Evolutionary conservation across 2,329 filamentous ascomycete genomes (phyloP).

Genomic region (Didymella pomorum): DNA sequence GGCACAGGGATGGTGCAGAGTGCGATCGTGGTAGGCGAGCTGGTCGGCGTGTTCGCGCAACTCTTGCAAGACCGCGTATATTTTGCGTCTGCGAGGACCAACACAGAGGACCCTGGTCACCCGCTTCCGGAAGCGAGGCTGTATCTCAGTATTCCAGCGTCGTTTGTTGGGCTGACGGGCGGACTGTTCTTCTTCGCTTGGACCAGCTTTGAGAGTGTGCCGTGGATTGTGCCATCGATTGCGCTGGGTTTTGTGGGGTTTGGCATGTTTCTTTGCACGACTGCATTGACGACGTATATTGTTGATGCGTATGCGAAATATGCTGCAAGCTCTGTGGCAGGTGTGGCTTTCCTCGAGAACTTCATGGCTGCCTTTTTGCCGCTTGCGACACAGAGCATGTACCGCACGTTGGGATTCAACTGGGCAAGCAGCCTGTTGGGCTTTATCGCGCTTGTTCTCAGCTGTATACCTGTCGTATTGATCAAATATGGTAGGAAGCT

Average conservation of each 20-base stretch:
- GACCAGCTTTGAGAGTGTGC: slow-evolving; percentile 54
- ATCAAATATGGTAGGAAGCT: slow-evolving; percentile 54
- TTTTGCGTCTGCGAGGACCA: slow-evolving; percentile 51
- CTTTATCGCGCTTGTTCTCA: slow-evolving; percentile 55
- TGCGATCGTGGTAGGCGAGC: slow-evolving; percentile 57
- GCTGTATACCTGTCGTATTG: slow-evolving; percentile 56
- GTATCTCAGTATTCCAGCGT: slow-evolving; percentile 54
- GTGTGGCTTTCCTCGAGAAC: slow-evolving; percentile 60
- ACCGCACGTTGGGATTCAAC: slow-evolving; percentile 57
- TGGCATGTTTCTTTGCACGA: slow-evolving; percentile 58
- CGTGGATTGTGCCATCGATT: slow-evolving; percentile 59
- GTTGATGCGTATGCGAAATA: slow-evolving; percentile 61
- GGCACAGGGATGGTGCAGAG: slow-evolving; percentile 56
- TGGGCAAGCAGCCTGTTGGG: slow-evolving; percentile 60
- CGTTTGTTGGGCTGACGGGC: slow-evolving; percentile 57
- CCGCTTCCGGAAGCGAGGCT: slow-evolving; percentile 58
- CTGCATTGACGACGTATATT: slow-evolving; percentile 58
- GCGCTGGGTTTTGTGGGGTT: slow-evolving; percentile 60
- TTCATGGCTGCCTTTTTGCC: slow-evolving; percentile 58
- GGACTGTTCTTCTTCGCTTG: slow-evolving; percentile 63
- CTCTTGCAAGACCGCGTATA: slow-evolving; percentile 52
- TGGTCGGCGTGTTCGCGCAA: slow-evolving; percentile 52
- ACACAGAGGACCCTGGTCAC: slow-evolving; percentile 49
- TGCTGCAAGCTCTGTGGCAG: slow-evolving; percentile 59
- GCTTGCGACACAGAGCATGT: slow-evolving; percentile 58